Evolutionary conservation across 805 yeast species (phyloP), one percentile per base, ranked within the genome.

Genomic region (Yarrowia hollandica): DNA sequence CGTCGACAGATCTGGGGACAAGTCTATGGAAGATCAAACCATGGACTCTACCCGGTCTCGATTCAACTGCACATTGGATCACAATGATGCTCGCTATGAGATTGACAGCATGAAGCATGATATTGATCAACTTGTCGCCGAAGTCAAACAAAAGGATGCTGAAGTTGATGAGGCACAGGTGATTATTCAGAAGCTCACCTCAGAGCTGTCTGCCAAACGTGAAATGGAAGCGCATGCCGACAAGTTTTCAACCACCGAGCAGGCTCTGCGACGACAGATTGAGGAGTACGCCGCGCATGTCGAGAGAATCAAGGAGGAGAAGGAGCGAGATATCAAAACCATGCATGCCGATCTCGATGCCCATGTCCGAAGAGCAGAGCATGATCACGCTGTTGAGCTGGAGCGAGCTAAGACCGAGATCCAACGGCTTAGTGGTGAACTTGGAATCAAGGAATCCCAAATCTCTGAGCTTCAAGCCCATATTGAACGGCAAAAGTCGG

Each of bases 311-410:
- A 48, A 48, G 39, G 55, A 31, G 39, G 55, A 48, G 30, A 48
- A 48, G 30, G 55, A 48, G 22, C 28, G 39, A 6, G 55, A 31
- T 8, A 48, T 48, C 30, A 48, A 33, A n/a, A 48, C 28, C 30
- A 31, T 48, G 55, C 55, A 48, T 33, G 39, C 38, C 0, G 55
- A 48, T n/a, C 55, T 48, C 22, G 55, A 48, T 9, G 55, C 55
- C 12, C 55, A 48, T 21, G 55, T 48, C 1, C 16, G 55, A 14
- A n/a, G 39, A 33, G 28, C 39, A 0, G 55, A 48, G 16, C 55
- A 48, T 16, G 39, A 48, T 7, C 55, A 48, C 12, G 38, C 39
- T n/a, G 55, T 48, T 2, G 55, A 48, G 55, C 55, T 31, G 7
- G 55, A 48, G 21, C 11, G 39, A 7, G 39, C 34, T 2, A 26